Conservation (phyloP, 2,329 filamentous ascomycete species). For the Geosmithia flava region DNA sequence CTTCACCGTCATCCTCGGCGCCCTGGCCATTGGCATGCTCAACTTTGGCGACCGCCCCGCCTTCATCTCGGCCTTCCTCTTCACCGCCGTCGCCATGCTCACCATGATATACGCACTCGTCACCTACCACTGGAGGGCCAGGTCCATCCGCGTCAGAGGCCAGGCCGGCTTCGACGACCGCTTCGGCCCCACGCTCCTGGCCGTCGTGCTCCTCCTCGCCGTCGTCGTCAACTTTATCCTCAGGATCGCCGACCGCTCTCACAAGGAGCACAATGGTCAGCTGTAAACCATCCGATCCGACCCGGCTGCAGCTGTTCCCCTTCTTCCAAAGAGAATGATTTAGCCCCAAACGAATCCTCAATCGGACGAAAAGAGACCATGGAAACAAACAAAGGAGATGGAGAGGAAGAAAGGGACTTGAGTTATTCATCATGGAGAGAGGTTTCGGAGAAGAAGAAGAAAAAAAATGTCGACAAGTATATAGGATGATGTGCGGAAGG, state of each 20-base stretch:
- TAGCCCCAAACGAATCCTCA: too few species aligned
- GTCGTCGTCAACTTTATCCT: constrained; percentile 96
- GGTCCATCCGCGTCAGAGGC: constrained; percentile 79
- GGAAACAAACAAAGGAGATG: too few species aligned
- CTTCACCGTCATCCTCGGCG: constrained; percentile 96
- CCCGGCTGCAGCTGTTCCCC: too few species aligned
- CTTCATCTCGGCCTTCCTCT: constrained; percentile 86
- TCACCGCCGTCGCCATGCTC: constrained; percentile 87
- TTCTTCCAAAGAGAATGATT: too few species aligned
- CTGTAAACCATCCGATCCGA: too few species aligned
- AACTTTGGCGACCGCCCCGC: constrained; percentile 95
- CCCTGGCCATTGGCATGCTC: constrained; percentile 88
- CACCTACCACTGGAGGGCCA: constrained; percentile 95
- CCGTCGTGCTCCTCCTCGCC: constrained; percentile 72
- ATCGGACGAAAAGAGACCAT: too few species aligned
- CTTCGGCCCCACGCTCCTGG: constrained; percentile 83
- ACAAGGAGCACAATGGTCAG: constrained; percentile 20
- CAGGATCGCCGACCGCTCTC: constrained; percentile 40
- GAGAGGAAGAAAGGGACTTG: too few species aligned
- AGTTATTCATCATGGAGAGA: too few species aligned
- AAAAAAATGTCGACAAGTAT: too few species aligned
- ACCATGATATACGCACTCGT: constrained; percentile 91
- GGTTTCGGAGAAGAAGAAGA: too few species aligned
- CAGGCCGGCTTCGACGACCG: constrained; percentile 96
- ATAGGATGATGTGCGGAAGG: too few species aligned